Base-by-base conservation (phyloP, 202 grass and related monocot genomes). In the Saccharum hybrid region DNA sequence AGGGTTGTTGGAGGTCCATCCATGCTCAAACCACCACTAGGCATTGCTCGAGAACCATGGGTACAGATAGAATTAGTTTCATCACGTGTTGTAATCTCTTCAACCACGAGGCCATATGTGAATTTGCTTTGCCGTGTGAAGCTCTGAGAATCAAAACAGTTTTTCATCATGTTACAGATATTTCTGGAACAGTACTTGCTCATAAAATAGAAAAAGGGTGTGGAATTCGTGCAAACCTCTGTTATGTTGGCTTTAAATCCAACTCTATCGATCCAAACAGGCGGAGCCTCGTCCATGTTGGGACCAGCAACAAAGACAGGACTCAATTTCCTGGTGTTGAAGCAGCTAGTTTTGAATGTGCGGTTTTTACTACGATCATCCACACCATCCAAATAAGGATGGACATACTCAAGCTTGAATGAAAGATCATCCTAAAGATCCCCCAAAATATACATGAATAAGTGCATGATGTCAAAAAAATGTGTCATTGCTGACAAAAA, bases 171-270 rank as follows among this genome's bases (percentile, higher is more conserved):
- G 64, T 80, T 90, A 91, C 11, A 80, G 19, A 71, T 42, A 70
- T 77, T 81, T 86, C 38, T 37, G 82, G 34, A 62, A 81, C 19
- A 74, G 10, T 38, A 59, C 14, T 43, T 13, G 21, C 36, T 37
- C 30, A 71, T 45, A 40, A 37, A 75, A 73, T 30, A 74, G 60
- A 68, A 31, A 37, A 12, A 19, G 41, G 66, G 41, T 79, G 72
- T 8, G 15, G 62, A 15, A 64, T 0, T 49, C 75, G n/a, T 30
- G 22, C 68, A 76, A 84, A 94, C 93, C 93, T 99, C 92, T 16
- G 96, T 93, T 71, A 98, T 91, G 81, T 98, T 98, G 75, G 96
- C 93, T 98, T 98, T 98, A 68, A 89, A 87, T 45, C 96, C 96
- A 84, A 93, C 83, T 81, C 96, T 90, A 52, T 98, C 96, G 83